These are phyloP conservation scores for Pythium myriotylum DNA, from an alignment of 352 stramenopile genomes.

Conservation along the genomic window DNA sequence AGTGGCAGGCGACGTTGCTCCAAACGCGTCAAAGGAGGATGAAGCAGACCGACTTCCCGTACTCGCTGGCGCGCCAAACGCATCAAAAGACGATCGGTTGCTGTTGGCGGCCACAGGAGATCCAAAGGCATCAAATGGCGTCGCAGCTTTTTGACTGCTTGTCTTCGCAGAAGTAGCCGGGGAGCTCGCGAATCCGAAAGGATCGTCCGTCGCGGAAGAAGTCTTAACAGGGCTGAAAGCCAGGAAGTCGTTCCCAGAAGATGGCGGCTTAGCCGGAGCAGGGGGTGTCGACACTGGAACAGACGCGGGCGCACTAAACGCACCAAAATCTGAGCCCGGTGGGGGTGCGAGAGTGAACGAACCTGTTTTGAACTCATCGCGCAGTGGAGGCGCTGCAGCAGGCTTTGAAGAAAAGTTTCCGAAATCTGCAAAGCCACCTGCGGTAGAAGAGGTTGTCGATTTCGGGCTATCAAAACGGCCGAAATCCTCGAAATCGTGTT, in stretches of 20 bases:
- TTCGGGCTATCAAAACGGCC: conserved; percentile 30
- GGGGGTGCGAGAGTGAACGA: conserved; percentile 78
- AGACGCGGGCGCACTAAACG: conserved; percentile 21
- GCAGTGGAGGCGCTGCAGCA: conserved; percentile 32
- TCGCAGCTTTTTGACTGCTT: conserved; percentile 20
- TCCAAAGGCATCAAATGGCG: conserved; percentile 35
- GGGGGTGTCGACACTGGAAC: conserved; percentile 16
- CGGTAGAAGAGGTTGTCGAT: conserved; percentile 23
- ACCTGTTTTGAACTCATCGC: conserved; percentile 42
- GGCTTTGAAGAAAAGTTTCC: conserved; percentile 29
- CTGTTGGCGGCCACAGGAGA: not conserved
- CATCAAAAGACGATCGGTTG: conserved; percentile 37
- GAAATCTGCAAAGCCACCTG: conserved; percentile 63
- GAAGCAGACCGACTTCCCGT: conserved; percentile 7
- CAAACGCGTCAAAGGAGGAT: conserved; percentile 48
- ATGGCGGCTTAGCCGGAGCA: conserved; percentile 9
- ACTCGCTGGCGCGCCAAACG: conserved; percentile 20
- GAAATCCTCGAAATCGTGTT: conserved; percentile 44
- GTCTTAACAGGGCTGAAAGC: conserved; percentile 50
- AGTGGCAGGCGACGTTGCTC: conserved; percentile 17
- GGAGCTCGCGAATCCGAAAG: conserved; percentile 55
- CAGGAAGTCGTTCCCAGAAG: conserved; percentile 62
- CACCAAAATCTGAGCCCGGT: conserved; percentile 48
- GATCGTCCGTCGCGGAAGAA: conserved; percentile 40
- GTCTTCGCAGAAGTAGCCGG: conserved; percentile 15